A percentile compares a stretch with the other conserved stretches of the same genome.
Evolutionary conservation across 2,329 filamentous ascomycete genomes (phyloP).

Genomic region (Xylariaceae sp.): DNA sequence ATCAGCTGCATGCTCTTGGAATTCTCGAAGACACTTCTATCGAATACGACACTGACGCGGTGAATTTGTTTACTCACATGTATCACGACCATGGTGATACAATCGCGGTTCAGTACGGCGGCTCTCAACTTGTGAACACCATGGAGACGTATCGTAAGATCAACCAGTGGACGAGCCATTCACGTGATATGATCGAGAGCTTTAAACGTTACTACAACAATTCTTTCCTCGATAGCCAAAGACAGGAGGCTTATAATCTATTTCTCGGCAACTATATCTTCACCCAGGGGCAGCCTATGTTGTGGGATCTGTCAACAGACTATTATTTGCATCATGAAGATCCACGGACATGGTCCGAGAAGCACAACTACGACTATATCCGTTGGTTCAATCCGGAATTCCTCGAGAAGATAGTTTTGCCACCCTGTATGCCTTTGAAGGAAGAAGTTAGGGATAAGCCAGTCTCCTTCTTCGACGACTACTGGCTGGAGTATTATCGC

Average conservation of each 20-base stretch:
- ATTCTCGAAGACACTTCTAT: slow-evolving; percentile 75
- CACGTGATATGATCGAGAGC: slow-evolving; percentile 96
- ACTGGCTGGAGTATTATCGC: slow-evolving; percentile 96
- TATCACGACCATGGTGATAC: slow-evolving; percentile 97
- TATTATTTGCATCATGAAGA: slow-evolving; percentile 93
- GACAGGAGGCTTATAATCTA: slow-evolving; percentile 95
- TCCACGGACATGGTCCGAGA: slow-evolving; percentile 67
- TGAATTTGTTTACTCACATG: slow-evolving; percentile 97
- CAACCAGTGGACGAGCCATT: slow-evolving; percentile 97
- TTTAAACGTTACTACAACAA: slow-evolving; percentile 99
- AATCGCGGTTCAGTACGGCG: slow-evolving; percentile 95
- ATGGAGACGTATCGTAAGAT: slow-evolving; percentile 99
- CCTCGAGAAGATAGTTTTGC: slow-evolving; percentile 60
- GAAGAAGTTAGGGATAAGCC: slow-evolving; percentile 40
- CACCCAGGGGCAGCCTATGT: slow-evolving; percentile 79
- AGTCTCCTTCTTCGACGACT: slow-evolving; percentile 74
- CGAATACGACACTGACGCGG: slow-evolving; percentile 90
- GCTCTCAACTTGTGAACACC: slow-evolving; percentile 95
- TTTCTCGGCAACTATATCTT: slow-evolving; percentile 97
- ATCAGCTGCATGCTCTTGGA: slow-evolving; percentile 87
- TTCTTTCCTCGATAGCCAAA: slow-evolving; percentile 93
- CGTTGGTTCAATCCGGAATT: slow-evolving; percentile 78
- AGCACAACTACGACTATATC: slow-evolving; percentile 68
- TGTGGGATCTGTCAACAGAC: slow-evolving; percentile 93
- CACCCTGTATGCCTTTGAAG: slow-evolving; percentile 42